These are phyloP conservation scores for Coniochaeta ligniaria DNA, from an alignment of 2,329 filamentous ascomycete species.

Conservation along the genomic window DNA sequence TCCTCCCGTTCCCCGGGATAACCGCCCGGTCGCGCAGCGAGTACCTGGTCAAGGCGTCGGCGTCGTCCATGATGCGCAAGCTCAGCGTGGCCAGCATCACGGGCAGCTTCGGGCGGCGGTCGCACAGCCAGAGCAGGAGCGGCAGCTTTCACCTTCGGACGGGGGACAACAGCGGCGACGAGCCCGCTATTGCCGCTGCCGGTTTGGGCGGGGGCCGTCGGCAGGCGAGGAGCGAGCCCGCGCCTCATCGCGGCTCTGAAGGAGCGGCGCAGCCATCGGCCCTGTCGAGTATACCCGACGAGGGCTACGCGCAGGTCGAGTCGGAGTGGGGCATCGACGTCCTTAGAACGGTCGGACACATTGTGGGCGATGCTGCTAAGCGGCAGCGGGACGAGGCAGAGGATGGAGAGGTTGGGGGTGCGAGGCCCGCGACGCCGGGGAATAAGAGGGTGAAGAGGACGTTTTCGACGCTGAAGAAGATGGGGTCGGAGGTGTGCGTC, in stretches of 20 bases:
- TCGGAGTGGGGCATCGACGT: conserved; percentile 6
- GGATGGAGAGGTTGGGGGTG: neutral
- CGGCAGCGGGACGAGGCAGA: neutral
- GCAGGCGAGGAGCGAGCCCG: neutral
- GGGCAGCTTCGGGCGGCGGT: conserved; percentile 60
- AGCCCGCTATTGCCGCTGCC: neutral
- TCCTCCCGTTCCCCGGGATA: conserved; percentile 80
- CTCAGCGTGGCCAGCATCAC: conserved; percentile 77
- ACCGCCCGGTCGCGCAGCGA: conserved; percentile 49
- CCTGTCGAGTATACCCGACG: neutral
- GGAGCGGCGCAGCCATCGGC: neutral
- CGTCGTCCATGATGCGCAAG: conserved; percentile 81
- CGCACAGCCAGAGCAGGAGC: conserved; percentile 6
- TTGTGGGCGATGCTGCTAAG: neutral
- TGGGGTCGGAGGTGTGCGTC: neutral
- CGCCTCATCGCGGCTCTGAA: neutral
- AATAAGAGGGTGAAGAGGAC: neutral
- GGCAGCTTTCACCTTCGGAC: neutral
- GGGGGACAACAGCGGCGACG: neutral
- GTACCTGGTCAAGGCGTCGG: conserved; percentile 67
- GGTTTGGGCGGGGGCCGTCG: neutral
- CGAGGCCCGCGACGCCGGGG: neutral
- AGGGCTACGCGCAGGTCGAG: neutral
- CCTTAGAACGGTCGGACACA: neutral
- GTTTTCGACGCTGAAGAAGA: neutral